Evolutionary conservation across 1,284 basidiomycete species (phyloP), one percentile per base, ranked within the genome.

Genomic region (Blastosporella zonata): DNA sequence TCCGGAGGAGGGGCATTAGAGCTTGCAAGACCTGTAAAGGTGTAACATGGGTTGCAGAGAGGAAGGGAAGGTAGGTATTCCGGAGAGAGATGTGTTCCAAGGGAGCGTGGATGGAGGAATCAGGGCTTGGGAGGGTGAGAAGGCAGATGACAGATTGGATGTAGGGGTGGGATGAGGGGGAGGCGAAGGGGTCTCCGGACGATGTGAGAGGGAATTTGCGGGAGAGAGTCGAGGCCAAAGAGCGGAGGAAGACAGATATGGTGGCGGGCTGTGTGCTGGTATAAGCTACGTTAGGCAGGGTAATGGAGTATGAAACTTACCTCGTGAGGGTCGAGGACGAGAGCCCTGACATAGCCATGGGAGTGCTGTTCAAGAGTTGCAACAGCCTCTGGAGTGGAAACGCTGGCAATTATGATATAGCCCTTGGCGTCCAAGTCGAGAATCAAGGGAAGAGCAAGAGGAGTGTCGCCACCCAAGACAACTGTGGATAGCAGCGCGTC

Each of bases 361-460:
- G 79, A 78, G 53, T 72, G 69, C 35, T 70, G 70, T 64, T 93
- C 88, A 42, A 93, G 68, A 18, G 70, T 69, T 17, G 78, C 73
- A 23, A 80, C 81, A 6, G 78, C 77, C 46, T 84, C 82, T 1
- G 82, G 76, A 12, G 77, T 78, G 2, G 81, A 70, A 12, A 90
- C 88, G 53, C 84, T 91, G 5, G 82, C 75, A 56, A 93, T 82
- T 34, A 93, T 82, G 57, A 91, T 84, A 60, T 86, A 92, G 1
- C 88, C 87, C 56, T 83, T 79, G 59, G 74, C 74, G 66, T 90
- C 86, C 34, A 93, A 71, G 52, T 85, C 82, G 43, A 77, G 62
- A 45, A 90, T 81, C 41, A 93, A 66, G 12, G 89, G 82, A 15
- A 79, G 70, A 9, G 81, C 88, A 41, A 85, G 72, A 0, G 83